Evolutionary conservation across 2,329 filamentous ascomycete species (phyloP).

Genomic region (Diaporthe sp.): DNA sequence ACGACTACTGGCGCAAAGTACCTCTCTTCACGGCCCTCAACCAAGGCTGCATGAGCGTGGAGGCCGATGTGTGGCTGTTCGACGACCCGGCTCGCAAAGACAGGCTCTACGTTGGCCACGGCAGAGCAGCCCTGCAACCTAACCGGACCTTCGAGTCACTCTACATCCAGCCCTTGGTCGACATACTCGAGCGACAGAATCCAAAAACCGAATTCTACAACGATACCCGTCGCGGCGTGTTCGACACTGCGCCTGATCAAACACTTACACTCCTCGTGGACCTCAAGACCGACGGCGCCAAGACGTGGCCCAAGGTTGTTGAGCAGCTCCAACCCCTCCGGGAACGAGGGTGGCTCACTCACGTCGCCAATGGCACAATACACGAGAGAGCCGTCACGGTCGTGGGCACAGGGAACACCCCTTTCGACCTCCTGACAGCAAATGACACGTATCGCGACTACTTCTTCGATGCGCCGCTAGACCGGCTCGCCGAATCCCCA

Average conservation of each 20-base stretch:
- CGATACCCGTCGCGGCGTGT: slow-evolving; percentile 66
- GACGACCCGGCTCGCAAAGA: slow-evolving; percentile 51
- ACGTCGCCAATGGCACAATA: slow-evolving; percentile 64
- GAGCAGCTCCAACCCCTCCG: slow-evolving; percentile 71
- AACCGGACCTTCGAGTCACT: slow-evolving; percentile 72
- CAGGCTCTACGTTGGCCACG: slow-evolving; percentile 75
- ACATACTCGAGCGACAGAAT: slow-evolving; percentile 69
- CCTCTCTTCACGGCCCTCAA: slow-evolving; percentile 74
- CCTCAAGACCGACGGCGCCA: slow-evolving; percentile 71
- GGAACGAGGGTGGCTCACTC: slow-evolving; percentile 68
- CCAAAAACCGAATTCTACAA: slow-evolving; percentile 61
- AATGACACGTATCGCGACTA: slow-evolving; percentile 70
- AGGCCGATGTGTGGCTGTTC: slow-evolving; percentile 78
- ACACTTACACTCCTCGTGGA: slow-evolving; percentile 76
- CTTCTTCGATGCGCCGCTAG: slow-evolving; percentile 77
- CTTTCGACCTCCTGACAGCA: slow-evolving; percentile 67
- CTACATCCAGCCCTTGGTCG: slow-evolving; percentile 74
- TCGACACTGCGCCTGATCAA: slow-evolving; percentile 64
- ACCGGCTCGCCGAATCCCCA: slow-evolving; percentile 50
- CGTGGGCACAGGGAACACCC: slow-evolving; percentile 76
- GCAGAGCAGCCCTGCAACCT: slow-evolving; percentile 63
- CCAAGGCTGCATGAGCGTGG: slow-evolving; percentile 73
- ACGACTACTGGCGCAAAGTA: slow-evolving; percentile 77
- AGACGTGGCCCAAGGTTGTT: slow-evolving; percentile 66
- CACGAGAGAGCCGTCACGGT: slow-evolving; percentile 73